Evolutionary conservation across 768 basidiomycete species (phyloP).

Genomic region (Suillus americanus): DNA sequence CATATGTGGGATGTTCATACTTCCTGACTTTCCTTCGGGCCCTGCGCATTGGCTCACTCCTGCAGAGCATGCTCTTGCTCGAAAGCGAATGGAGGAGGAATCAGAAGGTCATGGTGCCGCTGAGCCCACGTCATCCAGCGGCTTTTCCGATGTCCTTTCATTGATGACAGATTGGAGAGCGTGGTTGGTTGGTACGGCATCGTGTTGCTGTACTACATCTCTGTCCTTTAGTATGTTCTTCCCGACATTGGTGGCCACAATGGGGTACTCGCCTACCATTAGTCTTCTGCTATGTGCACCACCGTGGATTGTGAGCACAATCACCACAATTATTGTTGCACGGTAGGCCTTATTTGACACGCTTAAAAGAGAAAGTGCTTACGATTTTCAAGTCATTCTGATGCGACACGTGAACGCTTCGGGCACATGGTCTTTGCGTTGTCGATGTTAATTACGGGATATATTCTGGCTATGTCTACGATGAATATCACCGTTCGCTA

Average conservation of each 20-base stretch:
- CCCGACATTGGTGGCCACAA: conserved; percentile 67
- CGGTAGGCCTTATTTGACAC: background rate
- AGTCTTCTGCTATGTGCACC: conserved; percentile 73
- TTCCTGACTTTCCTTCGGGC: conserved; percentile 69
- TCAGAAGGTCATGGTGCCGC: conserved; percentile 46
- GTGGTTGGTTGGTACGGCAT: conserved; percentile 68
- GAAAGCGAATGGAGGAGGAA: conserved; percentile 60
- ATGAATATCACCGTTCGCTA: conserved; percentile 61
- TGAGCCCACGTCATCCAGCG: conserved; percentile 37
- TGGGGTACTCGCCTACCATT: conserved; percentile 59
- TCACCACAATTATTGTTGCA: conserved; percentile 27
- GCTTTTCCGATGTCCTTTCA: conserved; percentile 52
- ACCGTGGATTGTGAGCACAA: conserved; percentile 43
- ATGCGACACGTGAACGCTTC: conserved; percentile 64
- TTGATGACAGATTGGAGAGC: conserved; percentile 74
- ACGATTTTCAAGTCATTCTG: conserved; percentile 53
- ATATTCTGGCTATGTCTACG: conserved; percentile 58
- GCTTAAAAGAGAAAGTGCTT: background rate
- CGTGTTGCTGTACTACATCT: conserved; percentile 51
- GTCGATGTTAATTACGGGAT: conserved; percentile 58
- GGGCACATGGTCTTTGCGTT: conserved; percentile 59
- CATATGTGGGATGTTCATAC: conserved; percentile 53
- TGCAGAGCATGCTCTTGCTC: conserved; percentile 51
- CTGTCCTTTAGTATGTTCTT: conserved; percentile 75
- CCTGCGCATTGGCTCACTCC: conserved; percentile 54